Evolutionary conservation across 352 stramenopile species (phyloP), one percentile per base, ranked within the genome.

Genomic region (Pythium vanterpoolii): DNA sequence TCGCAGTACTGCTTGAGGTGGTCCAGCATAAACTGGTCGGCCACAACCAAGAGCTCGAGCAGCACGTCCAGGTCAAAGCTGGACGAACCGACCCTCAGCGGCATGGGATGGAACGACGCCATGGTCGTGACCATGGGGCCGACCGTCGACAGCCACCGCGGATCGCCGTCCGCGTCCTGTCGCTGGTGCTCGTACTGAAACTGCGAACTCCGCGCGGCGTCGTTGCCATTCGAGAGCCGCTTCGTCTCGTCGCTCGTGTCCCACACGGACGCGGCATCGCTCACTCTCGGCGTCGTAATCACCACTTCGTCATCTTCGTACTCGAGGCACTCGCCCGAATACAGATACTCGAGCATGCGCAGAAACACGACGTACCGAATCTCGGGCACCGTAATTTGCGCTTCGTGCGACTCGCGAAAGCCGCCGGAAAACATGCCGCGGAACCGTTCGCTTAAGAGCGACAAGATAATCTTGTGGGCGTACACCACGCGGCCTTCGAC

Each of bases 11-110:
- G 92, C 64, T 98, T 99, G 16, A 99, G 71, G 69, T 98, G 88
- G 66, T 99, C 95, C 23, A 99, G 76, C 78, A 98, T 98, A 74
- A 98, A 99, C 72, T 97, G 87, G 69, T 99, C 95, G 5, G 93
- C 87, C 16, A 97, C 76, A 42, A 98, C 85, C 10, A 98, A 70
- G 11, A 98, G 74, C 39, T 98, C 88, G 53, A 98, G 68, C 21
- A 87, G 71, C 31, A 79, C 69, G 44, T 90, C 78, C 27, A 98
- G 56, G 56, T 86, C 69, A 56, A 72, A 74, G 50, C 74, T 66
- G 10, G 74, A 57, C 7, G 42, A 38, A 16, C 27, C 18, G 6
- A 19, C 18, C 21, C n/a, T 18, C 14, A 38, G 16, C 1, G 49
- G 21, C 34, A 14, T 13, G 5, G 21, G 21, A 30, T 28, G 19